Conservation (phyloP, 805 yeast genomes). For the Zygosaccharomyces rouxii region DNA sequence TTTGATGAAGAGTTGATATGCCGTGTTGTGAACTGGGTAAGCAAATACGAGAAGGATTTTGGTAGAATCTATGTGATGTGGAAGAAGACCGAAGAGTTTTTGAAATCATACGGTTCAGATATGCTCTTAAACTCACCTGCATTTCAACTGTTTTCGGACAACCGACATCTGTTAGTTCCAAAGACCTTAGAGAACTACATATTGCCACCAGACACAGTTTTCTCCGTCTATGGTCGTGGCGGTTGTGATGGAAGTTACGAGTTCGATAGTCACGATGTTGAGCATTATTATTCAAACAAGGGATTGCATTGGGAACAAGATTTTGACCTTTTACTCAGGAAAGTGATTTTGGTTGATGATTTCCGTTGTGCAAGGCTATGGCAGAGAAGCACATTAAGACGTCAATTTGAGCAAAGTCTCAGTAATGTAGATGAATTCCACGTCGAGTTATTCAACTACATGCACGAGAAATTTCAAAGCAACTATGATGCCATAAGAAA, state of each 20-base stretch:
- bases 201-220: background rate
- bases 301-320: background rate
- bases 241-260: background rate
- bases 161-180: background rate
- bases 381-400: background rate
- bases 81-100: conserved; percentile 5
- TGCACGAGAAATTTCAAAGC: conserved; percentile 6
- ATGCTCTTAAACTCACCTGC: background rate
- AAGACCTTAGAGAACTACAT: background rate
- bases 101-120: background rate
- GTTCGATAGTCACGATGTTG: background rate
- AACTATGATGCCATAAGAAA: conserved; percentile 7
- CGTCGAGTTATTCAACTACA: conserved; percentile 8
- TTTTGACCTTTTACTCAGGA: conserved; percentile 6
- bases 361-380: background rate
- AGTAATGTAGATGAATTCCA: conserved; percentile 7
- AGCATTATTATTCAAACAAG: background rate
- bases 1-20: background rate
- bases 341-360: conserved; percentile 4
- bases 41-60: background rate
- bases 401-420: conserved; percentile 5
- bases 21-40: conserved; percentile 5
- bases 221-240: background rate
- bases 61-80: conserved; percentile 4
- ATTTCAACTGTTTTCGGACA: background rate